phyloP scores from a whole-genome alignment of 768 basidiomycete genomes.

The Nidularia pulvinata region DNA sequence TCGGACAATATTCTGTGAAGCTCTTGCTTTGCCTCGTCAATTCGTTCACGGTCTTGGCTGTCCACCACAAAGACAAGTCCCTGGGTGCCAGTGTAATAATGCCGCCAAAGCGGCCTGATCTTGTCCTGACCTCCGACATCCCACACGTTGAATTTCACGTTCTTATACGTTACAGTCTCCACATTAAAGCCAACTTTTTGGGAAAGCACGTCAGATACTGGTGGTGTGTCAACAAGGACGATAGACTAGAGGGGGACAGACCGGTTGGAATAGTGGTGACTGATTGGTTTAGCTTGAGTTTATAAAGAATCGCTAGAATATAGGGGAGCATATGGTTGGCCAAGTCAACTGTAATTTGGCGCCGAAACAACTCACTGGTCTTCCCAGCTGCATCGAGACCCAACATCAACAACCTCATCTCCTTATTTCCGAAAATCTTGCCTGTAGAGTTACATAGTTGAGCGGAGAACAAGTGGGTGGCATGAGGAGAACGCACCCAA shows the following conservation, averaged over 20 bases:
- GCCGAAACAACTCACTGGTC: conserved; percentile 72
- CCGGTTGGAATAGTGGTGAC: conserved; percentile 99
- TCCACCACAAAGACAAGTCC: conserved; percentile 98
- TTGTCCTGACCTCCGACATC: conserved; percentile 99
- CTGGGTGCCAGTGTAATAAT: conserved; percentile 99
- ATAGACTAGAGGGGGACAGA: conserved; percentile 23
- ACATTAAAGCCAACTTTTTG: conserved; percentile 91
- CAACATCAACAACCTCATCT: conserved; percentile 97
- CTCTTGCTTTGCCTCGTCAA: conserved; percentile 97
- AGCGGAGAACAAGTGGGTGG: conserved; percentile 5
- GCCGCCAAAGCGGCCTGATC: conserved; percentile 97
- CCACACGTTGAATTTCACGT: conserved; percentile 95
- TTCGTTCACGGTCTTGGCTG: conserved; percentile 92
- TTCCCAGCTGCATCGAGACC: conserved; percentile 98
- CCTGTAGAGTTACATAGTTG: conserved; percentile 40
- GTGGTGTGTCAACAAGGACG: neutral
- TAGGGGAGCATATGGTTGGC: conserved; percentile 3
- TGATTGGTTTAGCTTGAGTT: conserved; percentile 97
- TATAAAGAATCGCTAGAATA: conserved; percentile 90
- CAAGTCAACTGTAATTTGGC: neutral
- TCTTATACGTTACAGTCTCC: conserved; percentile 99
- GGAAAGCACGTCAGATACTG: neutral
- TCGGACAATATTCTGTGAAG: conserved; percentile 95
- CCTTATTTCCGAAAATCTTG: conserved; percentile 97
- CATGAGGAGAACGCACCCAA: conserved; percentile 47